Conservation (phyloP, 2,329 filamentous ascomycete genomes). For the Didymosphaeria variabile region DNA sequence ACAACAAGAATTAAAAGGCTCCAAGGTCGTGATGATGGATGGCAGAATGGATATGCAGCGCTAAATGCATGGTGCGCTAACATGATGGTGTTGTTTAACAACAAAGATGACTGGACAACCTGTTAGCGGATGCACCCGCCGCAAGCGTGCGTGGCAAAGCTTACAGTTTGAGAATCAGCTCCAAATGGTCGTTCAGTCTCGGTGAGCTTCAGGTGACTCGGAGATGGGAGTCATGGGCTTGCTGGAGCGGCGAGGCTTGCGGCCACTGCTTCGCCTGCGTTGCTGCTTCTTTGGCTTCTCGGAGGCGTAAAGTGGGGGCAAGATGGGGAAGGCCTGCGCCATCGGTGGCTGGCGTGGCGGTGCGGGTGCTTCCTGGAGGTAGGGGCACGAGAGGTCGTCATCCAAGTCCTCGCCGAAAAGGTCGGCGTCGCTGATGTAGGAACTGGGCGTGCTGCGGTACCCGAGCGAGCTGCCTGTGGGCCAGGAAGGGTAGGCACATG, state of each 20-base stretch:
- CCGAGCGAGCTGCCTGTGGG: conserved; percentile 49
- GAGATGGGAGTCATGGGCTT: conserved; percentile 55
- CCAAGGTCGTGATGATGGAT: not conserved
- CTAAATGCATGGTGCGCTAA: conserved; percentile 24
- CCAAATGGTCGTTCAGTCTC: conserved; percentile 40
- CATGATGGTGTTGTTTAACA: conserved; percentile 20
- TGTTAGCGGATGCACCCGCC: conserved; percentile 26
- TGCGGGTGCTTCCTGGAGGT: conserved; percentile 52
- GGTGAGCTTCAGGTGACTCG: conserved; percentile 48
- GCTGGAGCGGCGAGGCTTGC: conserved; percentile 50
- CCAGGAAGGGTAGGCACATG: conserved; percentile 54
- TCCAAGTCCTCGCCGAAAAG: conserved; percentile 52
- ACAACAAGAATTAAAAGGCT: not conserved
- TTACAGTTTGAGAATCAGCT: conserved; percentile 22
- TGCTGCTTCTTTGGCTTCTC: conserved; percentile 52
- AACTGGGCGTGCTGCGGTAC: conserved; percentile 48
- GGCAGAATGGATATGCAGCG: conserved; percentile 19
- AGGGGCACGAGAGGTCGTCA: conserved; percentile 40
- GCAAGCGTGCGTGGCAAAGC: conserved; percentile 18
- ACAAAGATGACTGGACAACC: conserved; percentile 27
- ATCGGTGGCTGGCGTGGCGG: conserved; percentile 49
- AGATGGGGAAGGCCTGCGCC: conserved; percentile 47
- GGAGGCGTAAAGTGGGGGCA: conserved; percentile 50
- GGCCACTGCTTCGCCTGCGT: conserved; percentile 50
- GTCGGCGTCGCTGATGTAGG: conserved; percentile 54